phyloP scores from a whole-genome alignment of 495 filamentous ascomycete genomes.

The Xylaria scruposa region DNA sequence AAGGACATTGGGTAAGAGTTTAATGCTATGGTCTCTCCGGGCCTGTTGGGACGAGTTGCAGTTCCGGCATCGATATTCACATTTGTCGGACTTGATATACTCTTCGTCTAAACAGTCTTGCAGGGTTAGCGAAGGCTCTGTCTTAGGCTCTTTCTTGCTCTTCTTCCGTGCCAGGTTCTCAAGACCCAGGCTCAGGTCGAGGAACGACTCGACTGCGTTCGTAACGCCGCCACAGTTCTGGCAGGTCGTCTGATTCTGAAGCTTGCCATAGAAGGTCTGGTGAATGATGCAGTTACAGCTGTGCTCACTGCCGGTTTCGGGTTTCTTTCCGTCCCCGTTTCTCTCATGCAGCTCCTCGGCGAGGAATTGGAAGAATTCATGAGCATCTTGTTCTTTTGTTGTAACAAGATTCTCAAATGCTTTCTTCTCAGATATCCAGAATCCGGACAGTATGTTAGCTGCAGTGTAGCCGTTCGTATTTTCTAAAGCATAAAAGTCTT shows the following conservation, averaged over 20 bases:
- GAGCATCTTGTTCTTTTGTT: constrained; percentile 93
- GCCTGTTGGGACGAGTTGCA: constrained; percentile 76
- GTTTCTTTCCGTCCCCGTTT: constrained; percentile 63
- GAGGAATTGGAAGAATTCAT: constrained; percentile 94
- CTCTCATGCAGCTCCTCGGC: constrained; percentile 82
- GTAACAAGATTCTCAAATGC: constrained; percentile 75
- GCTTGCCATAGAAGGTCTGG: constrained; percentile 84
- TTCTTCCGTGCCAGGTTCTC: constrained; percentile 63
- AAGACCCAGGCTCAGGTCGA: constrained; percentile 84
- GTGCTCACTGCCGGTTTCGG: constrained; percentile 63
- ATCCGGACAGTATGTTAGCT: constrained; percentile 76
- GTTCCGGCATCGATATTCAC: constrained; percentile 79
- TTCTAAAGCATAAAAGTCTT: constrained; percentile 83
- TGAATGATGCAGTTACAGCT: constrained; percentile 87
- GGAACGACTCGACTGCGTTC: constrained; percentile 80
- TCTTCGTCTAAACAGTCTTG: constrained; percentile 79
- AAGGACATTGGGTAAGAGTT: constrained; percentile 81
- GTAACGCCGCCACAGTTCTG: constrained; percentile 79
- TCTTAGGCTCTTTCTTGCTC: constrained; percentile 51
- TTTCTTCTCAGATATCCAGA: constrained; percentile 74
- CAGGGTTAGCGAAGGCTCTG: constrained; percentile 61
- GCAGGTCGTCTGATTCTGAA: constrained; percentile 86
- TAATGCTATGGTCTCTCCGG: constrained; percentile 80
- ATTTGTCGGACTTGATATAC: constrained; percentile 78
- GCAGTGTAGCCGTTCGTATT: constrained; percentile 84